Base-by-base conservation (phyloP, 108 stramenopile species). In the Cyclotella atomus region DNA sequence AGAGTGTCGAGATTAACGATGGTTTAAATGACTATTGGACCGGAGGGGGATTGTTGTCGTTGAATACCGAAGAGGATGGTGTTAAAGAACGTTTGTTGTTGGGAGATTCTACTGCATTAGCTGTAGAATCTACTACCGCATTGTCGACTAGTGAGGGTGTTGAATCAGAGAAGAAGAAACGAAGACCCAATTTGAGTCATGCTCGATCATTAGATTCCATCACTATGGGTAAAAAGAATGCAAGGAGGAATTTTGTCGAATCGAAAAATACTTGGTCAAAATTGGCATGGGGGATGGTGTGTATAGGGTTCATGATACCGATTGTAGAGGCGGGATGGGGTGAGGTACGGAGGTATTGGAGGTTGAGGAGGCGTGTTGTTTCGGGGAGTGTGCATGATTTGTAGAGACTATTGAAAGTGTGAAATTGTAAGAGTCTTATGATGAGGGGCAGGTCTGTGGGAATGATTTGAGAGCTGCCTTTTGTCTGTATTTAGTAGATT, bases 21-120 rank as follows among this genome's bases (percentile, higher is more conserved):
- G 77, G 70, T 9, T 25, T 79, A 34, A 49, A 34, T 29, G 77
- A 79, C 34, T 79, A 79, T 67, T 79, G 77, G 77, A 36, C 71
- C 46, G 70, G 70, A 27, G 77, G 46, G 44, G 55, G 7, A 57
- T 33, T 23, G 44, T 57, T 3, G 38, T 59, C 19, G 66, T 59
- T 59, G 73, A 65, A 74, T 66, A 33, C 38, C 12, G 12, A 28
- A 17, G 64, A 44, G 24, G 57, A 65, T 59, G 65, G 35, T 57
- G 43, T 64, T 16, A 74, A 65, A 38, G 20, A 54, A 6, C 46
- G 34, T 30, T 47, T 74, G 41, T 32, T 65, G 24, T 38, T 30
- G 45, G 59, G 17, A 14, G 21, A 50, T 35, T 9, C 5, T 21
- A 19, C 43, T 19, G 17, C 5, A 50, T 20, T 33, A 23, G 14